Evolutionary conservation across 805 yeast species (phyloP).

Genomic region (Teunomyces tritomae): DNA sequence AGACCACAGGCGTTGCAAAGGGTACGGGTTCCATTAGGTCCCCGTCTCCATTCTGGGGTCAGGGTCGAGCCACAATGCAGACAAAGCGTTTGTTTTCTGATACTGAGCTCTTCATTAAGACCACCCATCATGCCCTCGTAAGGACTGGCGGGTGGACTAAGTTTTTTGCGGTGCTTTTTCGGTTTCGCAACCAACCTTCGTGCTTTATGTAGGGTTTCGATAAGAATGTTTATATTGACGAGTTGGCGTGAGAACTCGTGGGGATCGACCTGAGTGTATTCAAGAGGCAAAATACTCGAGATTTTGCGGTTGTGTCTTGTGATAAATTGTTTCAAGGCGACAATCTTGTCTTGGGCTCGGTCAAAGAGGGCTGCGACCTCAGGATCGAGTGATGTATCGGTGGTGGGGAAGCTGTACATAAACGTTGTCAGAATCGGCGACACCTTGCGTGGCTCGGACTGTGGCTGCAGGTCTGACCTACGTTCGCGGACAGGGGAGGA

Average conservation of each 20-base stretch:
- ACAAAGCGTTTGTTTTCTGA: slow-evolving; percentile 7
- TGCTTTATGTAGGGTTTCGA: neutral
- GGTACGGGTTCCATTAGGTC: slow-evolving; percentile 15
- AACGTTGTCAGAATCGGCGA: neutral
- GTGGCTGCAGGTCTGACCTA: no score
- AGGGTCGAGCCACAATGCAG: slow-evolving; percentile 16
- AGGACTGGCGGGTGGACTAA: neutral
- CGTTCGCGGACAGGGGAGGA: neutral
- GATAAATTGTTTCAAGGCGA: neutral
- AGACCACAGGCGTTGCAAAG: slow-evolving; percentile 21
- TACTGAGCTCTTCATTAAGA: slow-evolving; percentile 10
- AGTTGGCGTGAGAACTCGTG: neutral
- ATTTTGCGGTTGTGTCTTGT: neutral
- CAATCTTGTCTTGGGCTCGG: neutral
- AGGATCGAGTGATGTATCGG: neutral
- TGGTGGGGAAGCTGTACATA: neutral
- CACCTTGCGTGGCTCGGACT: neutral
- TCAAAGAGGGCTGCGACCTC: neutral
- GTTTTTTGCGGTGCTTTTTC: neutral
- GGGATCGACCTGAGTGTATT: neutral
- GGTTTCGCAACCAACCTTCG: neutral
- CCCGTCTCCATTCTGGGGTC: slow-evolving; percentile 21
- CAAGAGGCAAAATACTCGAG: neutral
- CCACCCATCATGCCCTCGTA: slow-evolving; percentile 8
- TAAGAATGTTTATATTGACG: neutral